Base-by-base conservation (phyloP, 1,139 yeast genomes). In the Yamadazyma blattariae region DNA sequence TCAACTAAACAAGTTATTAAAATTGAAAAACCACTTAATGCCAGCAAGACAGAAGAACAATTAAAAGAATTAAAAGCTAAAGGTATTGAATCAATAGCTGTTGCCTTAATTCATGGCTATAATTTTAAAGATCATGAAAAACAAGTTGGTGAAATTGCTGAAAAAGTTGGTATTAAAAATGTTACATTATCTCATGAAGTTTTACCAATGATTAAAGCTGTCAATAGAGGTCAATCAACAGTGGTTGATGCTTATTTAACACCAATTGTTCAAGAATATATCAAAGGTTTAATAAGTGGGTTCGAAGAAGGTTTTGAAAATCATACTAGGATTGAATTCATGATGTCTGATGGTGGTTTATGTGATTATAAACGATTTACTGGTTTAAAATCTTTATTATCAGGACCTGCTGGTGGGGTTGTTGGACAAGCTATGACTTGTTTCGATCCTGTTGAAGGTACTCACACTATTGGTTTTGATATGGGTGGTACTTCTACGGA, bases 221-320 rank as follows among this genome's bases (percentile, higher is more conserved):
- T 84, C 12, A 75, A 83, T 14, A 66, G 94, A 39, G 85, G 88
- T 1, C 82, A 82, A 46, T 82, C 90, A 12, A 70, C 87, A 3
- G 75, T 79, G 21, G 88, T 86, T 1, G 92, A 85, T 58, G 88
- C 94, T 1, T 84, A 84, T 52, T 59, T 85, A 39, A 82, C 90
- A 3, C 94, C 94, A 1, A 84, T 79, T 36, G 81, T 84, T 30
- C 69, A 75, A 41, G 69, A 74, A 25, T 84, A 84, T 53, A 62
- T 84, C 29, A 57, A 67, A 23, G 72, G 79, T 21, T 81, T 85
- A 48, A 74, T 79, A 31, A 51, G 67, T 4, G 92, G 92, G 3
- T 68, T 84, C 45, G 62, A 61, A 28, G 73, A 76, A 26, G 78
- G 78, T 2, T 50, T 47, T 27, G 51, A 52, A 27, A 37, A 42